These are phyloP conservation scores for Beauveria scarabaeidicola DNA, from an alignment of 2,329 filamentous ascomycete genomes.

Conservation along the genomic window DNA sequence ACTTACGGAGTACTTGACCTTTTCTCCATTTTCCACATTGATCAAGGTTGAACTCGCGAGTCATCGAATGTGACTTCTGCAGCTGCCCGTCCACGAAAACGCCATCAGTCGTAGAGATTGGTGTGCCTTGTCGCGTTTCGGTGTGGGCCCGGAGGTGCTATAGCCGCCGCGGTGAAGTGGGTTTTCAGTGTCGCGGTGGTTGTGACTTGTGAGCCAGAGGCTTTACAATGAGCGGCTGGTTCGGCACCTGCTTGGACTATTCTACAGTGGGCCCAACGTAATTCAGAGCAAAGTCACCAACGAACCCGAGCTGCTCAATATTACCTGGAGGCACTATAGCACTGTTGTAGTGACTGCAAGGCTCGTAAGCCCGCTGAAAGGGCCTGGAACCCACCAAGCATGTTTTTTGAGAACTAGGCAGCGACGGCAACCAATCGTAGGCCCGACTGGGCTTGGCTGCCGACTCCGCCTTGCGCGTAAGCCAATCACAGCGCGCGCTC, in stretches of 20 bases:
- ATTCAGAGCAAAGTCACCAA: too few relatives aligned
- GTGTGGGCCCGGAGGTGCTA: conserved; percentile 1
- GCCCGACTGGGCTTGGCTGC: conserved; percentile 4
- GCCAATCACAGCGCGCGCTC: conserved; percentile 3
- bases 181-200: neutral
- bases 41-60: neutral
- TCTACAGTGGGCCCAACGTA: neutral
- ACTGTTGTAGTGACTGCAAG: neutral
- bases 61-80: neutral
- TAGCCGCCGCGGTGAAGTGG: conserved; percentile 8
- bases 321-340: neutral
- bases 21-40: too few relatives aligned
- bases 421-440: neutral
- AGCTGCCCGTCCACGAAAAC: neutral
- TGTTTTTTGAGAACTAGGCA: neutral
- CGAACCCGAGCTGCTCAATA: too few relatives aligned
- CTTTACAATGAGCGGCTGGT: neutral
- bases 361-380: neutral
- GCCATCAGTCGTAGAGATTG: neutral
- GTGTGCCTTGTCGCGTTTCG: conserved; percentile 6
- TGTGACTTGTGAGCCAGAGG: neutral
- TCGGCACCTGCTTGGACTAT: neutral
- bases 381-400: neutral
- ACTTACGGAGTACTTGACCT: neutral
- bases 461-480: conserved; percentile 6